phyloP scores from a whole-genome alignment of 1,284 basidiomycete genomes.

The Wolfiporia cocos region DNA sequence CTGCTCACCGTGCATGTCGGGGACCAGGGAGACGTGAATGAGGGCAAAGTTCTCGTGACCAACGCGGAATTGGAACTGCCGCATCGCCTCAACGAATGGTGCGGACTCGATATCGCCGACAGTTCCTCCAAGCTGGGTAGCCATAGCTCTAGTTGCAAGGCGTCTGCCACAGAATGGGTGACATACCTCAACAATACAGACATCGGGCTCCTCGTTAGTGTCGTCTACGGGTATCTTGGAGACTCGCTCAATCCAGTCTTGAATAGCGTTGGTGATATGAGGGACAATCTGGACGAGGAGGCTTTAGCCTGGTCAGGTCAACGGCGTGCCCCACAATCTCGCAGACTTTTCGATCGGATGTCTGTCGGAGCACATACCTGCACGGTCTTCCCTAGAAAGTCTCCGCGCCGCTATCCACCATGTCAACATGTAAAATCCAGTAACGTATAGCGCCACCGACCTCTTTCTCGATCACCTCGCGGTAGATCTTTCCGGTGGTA shows the following conservation, averaged over 20 bases:
- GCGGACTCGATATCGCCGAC: constrained; percentile 96
- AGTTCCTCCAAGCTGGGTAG: constrained; percentile 81
- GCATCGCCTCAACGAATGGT: constrained; percentile 98
- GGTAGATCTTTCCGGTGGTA: constrained; percentile 98
- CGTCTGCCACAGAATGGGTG: no score
- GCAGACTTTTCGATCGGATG: constrained; percentile 2
- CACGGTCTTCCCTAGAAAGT: constrained; percentile 98
- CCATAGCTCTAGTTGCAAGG: no score
- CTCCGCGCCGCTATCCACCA: constrained; percentile 74
- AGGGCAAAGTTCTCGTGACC: constrained; percentile 97
- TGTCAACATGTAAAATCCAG: background rate
- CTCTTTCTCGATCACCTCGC: constrained; percentile 97
- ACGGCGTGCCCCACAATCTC: background rate
- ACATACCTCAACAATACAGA: constrained; percentile 92
- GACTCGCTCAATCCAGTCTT: constrained; percentile 98
- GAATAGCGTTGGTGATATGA: constrained; percentile 94
- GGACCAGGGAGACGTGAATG: constrained; percentile 97
- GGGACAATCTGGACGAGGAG: constrained; percentile 76
- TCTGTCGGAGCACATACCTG: constrained; percentile 40
- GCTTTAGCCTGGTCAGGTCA: constrained; percentile 1
- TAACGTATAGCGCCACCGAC: constrained; percentile 33
- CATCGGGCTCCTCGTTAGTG: constrained; percentile 89
- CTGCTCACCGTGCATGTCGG: constrained; percentile 97
- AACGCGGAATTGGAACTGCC: constrained; percentile 99
- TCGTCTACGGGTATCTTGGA: constrained; percentile 93